These are phyloP conservation scores for Arxiozyma bovina DNA, from an alignment of 1,139 yeast species.

Conservation along the genomic window DNA sequence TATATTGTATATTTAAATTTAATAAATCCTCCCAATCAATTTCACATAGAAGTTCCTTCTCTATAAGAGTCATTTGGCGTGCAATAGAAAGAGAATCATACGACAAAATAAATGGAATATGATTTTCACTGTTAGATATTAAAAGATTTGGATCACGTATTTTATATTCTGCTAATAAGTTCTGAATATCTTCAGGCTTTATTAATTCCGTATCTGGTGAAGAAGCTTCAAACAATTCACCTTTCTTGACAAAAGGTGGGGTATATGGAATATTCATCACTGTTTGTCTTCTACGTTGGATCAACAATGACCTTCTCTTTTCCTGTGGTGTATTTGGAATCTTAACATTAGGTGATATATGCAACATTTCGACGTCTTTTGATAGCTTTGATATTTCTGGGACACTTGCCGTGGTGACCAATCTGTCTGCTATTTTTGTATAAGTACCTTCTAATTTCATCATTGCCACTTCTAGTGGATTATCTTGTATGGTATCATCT, in stretches of 20 bases:
- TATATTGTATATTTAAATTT: constrained; percentile 65
- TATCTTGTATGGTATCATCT: constrained; percentile 58
- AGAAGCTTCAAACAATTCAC: background rate
- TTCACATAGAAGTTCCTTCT: constrained; percentile 71
- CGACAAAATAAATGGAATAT: constrained; percentile 72
- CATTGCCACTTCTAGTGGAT: constrained; percentile 70
- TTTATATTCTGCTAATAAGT: constrained; percentile 20
- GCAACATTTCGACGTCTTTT: constrained; percentile 29
- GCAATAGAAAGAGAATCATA: constrained; percentile 60
- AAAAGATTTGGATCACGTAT: constrained; percentile 22
- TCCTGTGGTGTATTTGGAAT: constrained; percentile 15
- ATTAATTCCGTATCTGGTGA: background rate
- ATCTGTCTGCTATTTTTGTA: constrained; percentile 1
- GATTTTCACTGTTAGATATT: constrained; percentile 34
- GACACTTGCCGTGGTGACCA: constrained; percentile 6
- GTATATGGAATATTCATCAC: constrained; percentile 27
- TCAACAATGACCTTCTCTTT: constrained; percentile 29
- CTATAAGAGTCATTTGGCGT: constrained; percentile 76
- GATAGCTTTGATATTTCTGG: constrained; percentile 19
- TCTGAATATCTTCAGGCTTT: constrained; percentile 18
- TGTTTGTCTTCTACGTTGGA: constrained; percentile 35
- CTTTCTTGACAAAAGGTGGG: background rate
- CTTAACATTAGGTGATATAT: constrained; percentile 17
- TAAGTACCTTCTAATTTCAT: constrained; percentile 67
- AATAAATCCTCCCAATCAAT: constrained; percentile 89